Evolutionary conservation across 345 rosid genomes (phyloP).

Genomic region (Chamaenerion angustifolium): DNA sequence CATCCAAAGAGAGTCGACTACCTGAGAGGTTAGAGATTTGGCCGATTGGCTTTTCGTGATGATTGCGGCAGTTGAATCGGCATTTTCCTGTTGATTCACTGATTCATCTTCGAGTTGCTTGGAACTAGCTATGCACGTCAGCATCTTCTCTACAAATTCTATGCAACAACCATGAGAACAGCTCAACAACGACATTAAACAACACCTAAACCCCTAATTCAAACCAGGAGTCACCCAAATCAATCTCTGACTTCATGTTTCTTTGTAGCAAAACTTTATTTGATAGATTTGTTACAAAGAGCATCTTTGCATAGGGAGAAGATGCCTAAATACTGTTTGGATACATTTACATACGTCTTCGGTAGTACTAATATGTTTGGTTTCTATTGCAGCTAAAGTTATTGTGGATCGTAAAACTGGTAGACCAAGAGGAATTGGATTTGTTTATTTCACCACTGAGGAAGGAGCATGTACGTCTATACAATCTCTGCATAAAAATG

Average conservation of each 20-base stretch:
- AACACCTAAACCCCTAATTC: no score
- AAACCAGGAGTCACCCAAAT: no score
- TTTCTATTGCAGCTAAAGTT: conserved; percentile 41
- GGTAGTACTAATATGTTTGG: conserved; percentile 4
- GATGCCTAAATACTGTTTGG: neutral
- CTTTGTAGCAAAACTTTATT: no score
- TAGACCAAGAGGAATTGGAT: conserved; percentile 83
- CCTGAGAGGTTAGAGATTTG: conserved; percentile 85
- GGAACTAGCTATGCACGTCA: conserved; percentile 88
- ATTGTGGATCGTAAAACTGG: conserved; percentile 78
- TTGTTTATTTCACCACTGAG: conserved; percentile 38
- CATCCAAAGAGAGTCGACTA: conserved; percentile 4
- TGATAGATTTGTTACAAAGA: neutral
- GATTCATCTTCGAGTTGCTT: conserved; percentile 71
- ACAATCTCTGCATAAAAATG: conserved; percentile 82
- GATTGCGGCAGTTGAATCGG: conserved; percentile 17
- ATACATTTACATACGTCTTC: neutral
- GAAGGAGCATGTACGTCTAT: conserved; percentile 71
- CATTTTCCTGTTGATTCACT: conserved; percentile 35
- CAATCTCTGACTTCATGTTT: no score
- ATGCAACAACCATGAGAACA: neutral
- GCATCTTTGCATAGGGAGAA: no score
- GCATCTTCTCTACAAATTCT: conserved; percentile 28
- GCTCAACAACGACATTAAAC: neutral
- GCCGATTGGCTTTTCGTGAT: conserved; percentile 28